Evolutionary conservation across 495 filamentous ascomycete genomes (phyloP).

Genomic region (Penicillium simplicissimum): DNA sequence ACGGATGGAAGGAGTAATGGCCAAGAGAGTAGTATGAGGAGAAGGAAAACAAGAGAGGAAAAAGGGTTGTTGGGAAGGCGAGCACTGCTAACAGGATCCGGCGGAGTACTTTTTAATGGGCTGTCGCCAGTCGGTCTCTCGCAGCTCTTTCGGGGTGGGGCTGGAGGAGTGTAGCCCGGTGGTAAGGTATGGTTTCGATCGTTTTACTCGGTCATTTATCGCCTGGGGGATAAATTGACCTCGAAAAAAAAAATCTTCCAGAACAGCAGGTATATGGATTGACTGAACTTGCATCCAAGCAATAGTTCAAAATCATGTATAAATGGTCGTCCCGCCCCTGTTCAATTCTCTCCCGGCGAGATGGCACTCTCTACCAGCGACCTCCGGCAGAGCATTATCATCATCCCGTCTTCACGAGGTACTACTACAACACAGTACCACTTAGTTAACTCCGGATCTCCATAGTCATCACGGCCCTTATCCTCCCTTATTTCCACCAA

Average conservation of each 20-base stretch:
- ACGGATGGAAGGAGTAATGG: slow-evolving; percentile 16
- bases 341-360: not conserved
- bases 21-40: slow-evolving; percentile 18
- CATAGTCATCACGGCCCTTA: slow-evolving; percentile 1
- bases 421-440: not conserved
- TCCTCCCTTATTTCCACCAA: not conserved
- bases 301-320: not conserved
- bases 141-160: slow-evolving; percentile 31
- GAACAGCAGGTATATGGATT: not conserved
- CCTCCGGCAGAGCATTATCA: not conserved
- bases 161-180: slow-evolving; percentile 9
- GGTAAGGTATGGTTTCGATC: slow-evolving; percentile 15
- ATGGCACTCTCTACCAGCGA: not conserved
- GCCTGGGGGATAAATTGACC: slow-evolving; percentile 3
- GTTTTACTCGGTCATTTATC: slow-evolving; percentile 19
- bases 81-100: slow-evolving; percentile 32
- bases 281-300: not conserved
- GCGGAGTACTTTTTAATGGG: slow-evolving; percentile 45
- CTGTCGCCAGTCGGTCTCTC: slow-evolving; percentile 15
- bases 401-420: not conserved
- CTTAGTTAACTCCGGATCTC: slow-evolving; percentile 5
- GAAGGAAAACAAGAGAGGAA: slow-evolving; percentile 10
- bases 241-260: slow-evolving; percentile 16
- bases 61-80: slow-evolving; percentile 23
- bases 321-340: not conserved